Base-by-base conservation (phyloP, 1,284 basidiomycete genomes). In the Fistulinella staudtii region DNA sequence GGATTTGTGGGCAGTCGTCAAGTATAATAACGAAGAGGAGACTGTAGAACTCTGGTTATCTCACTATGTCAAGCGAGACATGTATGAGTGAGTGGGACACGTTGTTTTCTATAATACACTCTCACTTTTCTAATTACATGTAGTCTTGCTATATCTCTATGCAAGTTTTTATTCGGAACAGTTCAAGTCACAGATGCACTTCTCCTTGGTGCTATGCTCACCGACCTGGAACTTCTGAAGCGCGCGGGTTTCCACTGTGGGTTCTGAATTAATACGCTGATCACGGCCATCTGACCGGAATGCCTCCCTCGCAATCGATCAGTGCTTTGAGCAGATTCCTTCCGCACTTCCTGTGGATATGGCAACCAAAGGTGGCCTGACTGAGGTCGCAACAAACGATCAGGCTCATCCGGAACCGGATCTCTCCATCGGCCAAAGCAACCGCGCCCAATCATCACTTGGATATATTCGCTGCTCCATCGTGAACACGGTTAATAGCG, bases 121-220 rank as follows among this genome's bases (percentile, higher is more conserved):
- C 17, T 11, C 7, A 11, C 17, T 33, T 9, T 17, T 33, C 17
- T 18, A 6, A 10, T 7, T 30, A 14, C 17, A 21, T 21, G 7
- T 9, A 34, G 18, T 21, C 33, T 34, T 21, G 33, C 33, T 13
- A 11, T 78, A 1, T 82, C 84, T 0, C 71, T 94, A 22, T 89
- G 86, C 60, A 77, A 80, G 4, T 63, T 85, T 2, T 66, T 93
- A 17, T 84, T 93, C 52, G 76, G 82, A 37, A 73, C 77, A 2
- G 80, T 80, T 4, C 85, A 83, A 56, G 75, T 80, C 3, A 87
- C 87, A 52, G 91, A 94, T 57, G 81, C 85, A 0, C 68, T 96
- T 9, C 67, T 96, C 14, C 86, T 94, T 56, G 87, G 88, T 79
- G 93, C 89, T 0, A 89, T 97, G 30, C 74, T 98, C 0, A 93